Conservation (phyloP, 2,329 filamentous ascomycete genomes). For the Scedosporium aurantiacum region DNA sequence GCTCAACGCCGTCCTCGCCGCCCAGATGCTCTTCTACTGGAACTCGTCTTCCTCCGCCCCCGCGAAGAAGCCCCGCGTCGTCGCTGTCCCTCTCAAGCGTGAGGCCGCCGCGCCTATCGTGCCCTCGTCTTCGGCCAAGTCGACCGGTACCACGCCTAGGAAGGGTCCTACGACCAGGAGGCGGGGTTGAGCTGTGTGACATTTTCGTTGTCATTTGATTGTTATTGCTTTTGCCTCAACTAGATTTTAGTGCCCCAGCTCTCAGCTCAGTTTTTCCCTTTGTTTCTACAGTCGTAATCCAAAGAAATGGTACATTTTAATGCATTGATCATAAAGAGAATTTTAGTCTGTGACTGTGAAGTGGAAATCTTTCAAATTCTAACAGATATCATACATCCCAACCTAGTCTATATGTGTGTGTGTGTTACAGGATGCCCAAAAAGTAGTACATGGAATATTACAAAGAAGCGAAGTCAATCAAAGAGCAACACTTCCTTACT, state of each 20-base stretch:
- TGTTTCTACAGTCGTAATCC: background rate
- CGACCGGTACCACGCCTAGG: constrained; percentile 22
- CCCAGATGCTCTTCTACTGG: constrained; percentile 96
- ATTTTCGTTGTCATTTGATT: background rate
- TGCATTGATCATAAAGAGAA: background rate
- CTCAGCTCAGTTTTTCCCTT: constrained; percentile 2
- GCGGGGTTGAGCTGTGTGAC: constrained; percentile 21
- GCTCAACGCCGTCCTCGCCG: constrained; percentile 78
- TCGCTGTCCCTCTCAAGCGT: constrained; percentile 26
- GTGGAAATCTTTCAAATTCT: background rate
- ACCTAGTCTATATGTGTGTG: background rate
- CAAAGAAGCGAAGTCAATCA: background rate
- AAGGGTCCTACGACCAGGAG: constrained; percentile 33
- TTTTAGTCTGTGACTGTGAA: background rate
- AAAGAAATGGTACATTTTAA: background rate
- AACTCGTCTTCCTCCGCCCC: constrained; percentile 51
- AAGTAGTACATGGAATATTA: background rate
- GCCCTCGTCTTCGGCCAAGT: constrained; percentile 12
- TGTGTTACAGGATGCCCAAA: background rate
- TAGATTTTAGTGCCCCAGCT: constrained; percentile 1
- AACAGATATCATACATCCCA: background rate
- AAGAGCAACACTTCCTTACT: background rate
- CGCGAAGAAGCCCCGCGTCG: constrained; percentile 18
- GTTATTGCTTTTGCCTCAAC: background rate
- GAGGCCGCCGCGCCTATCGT: constrained; percentile 19